These are phyloP conservation scores for Hyaloscypha bicolor DNA, from an alignment of 495 filamentous ascomycete genomes.

Conservation along the genomic window DNA sequence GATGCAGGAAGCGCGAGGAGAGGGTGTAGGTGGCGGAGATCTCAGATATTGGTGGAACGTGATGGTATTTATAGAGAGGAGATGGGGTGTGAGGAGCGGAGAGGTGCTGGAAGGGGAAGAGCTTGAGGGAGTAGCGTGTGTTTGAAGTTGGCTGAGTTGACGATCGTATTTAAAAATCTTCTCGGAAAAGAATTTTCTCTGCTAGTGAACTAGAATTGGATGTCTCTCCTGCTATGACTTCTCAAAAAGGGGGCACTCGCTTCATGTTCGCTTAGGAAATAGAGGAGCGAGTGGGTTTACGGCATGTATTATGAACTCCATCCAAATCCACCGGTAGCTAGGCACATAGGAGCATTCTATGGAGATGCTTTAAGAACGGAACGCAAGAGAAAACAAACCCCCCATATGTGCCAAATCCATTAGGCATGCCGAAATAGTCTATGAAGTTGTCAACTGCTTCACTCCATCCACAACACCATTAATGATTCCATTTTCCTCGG, in stretches of 20 bases:
- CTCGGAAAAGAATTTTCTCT: too few relatives aligned
- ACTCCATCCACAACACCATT: conserved; percentile 26
- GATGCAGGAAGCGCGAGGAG: not conserved
- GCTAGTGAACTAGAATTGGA: too few relatives aligned
- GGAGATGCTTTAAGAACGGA: not conserved
- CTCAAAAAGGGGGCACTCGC: too few relatives aligned
- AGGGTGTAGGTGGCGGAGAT: not conserved
- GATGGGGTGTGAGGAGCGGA: too few relatives aligned
- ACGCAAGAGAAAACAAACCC: not conserved
- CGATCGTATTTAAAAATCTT: too few relatives aligned
- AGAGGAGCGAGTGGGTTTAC: not conserved
- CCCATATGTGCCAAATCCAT: not conserved
- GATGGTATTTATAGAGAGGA: not conserved
- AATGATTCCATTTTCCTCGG: conserved; percentile 11
- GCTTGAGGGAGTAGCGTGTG: too few relatives aligned
- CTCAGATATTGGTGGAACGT: not conserved
- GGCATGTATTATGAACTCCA: not conserved
- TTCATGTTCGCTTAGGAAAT: too few relatives aligned
- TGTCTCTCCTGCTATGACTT: too few relatives aligned
- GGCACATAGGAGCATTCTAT: not conserved
- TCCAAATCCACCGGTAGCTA: not conserved
- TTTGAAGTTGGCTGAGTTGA: too few relatives aligned
- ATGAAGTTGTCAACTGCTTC: conserved; percentile 23
- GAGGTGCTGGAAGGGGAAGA: too few relatives aligned
- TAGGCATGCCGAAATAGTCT: conserved; percentile 19